Percentiles rank a stretch among this genome's conserved stretches.
These are phyloP conservation scores for Eutypella sp. DNA, from an alignment of 2,329 filamentous ascomycete genomes.

Conservation along the genomic window DNA sequence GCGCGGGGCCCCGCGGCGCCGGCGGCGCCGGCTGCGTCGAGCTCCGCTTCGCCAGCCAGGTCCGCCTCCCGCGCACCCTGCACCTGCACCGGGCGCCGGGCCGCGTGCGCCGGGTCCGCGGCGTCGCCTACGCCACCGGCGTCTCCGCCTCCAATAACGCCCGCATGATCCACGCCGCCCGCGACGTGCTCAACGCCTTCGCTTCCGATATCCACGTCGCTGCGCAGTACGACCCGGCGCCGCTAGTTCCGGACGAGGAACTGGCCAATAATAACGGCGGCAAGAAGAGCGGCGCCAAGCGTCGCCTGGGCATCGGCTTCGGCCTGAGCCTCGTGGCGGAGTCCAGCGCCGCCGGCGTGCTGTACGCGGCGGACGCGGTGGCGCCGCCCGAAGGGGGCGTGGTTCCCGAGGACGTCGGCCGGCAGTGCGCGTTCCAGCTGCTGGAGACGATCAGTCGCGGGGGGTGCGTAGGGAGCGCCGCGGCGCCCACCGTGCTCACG, in stretches of 20 bases:
- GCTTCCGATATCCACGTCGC: conserved; percentile 89
- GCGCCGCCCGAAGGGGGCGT: conserved; percentile 73
- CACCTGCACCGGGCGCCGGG: conserved; percentile 80
- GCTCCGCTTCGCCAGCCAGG: conserved; percentile 86
- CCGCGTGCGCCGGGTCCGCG: conserved; percentile 79
- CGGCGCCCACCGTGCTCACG: conserved; percentile 69
- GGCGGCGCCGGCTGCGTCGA: conserved; percentile 92
- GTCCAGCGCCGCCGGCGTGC: conserved; percentile 70
- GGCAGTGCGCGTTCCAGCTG: conserved; percentile 81
- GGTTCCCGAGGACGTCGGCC: conserved; percentile 86
- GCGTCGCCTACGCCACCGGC: conserved; percentile 89
- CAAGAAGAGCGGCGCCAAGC: conserved; percentile 49
- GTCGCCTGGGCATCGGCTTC: conserved; percentile 80
- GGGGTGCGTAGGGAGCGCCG: conserved; percentile 71
- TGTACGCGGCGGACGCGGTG: conserved; percentile 83
- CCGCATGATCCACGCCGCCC: conserved; percentile 86
- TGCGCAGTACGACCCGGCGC: conserved; percentile 67
- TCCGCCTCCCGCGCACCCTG: conserved; percentile 87
- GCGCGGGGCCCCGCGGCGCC: conserved; percentile 66
- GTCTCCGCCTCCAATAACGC: conserved; percentile 91
- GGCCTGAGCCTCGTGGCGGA: conserved; percentile 88
- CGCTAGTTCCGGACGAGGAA: conserved; percentile 47
- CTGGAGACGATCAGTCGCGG: conserved; percentile 77
- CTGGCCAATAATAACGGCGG: conserved; percentile 38
- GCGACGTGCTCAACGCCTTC: conserved; percentile 81